Evolutionary conservation across 2,329 filamentous ascomycete genomes (phyloP), one percentile per base, ranked within the genome.

Genomic region (Coniochaeta hoffmannii): DNA sequence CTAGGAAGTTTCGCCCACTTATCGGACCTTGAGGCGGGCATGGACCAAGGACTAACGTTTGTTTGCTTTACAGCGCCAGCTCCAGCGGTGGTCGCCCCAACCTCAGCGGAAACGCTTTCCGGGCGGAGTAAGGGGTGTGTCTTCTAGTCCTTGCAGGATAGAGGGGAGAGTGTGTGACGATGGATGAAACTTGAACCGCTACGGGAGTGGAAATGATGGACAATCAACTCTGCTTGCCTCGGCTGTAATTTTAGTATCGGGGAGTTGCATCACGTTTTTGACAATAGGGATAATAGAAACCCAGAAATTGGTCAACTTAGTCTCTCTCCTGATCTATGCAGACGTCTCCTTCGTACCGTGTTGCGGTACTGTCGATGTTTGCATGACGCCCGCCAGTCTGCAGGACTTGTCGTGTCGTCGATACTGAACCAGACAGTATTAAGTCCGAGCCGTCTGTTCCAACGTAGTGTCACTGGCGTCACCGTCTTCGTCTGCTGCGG

Each of bases 1-100:
- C 69, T 92, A 88, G 80, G 68, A 55, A 65, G 60, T 58, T 41
- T 38, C 15, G 8, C 28, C 22, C 35, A 31, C 11, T 28, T n/a
- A 9, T 14, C 26, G 49, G 19, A 10, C n/a, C n/a, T 51, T 22
- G 49, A 51, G 28, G 28, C 17, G 19, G 28, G 28, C 24, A 12
- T 31, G 49, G 12, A 34, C 49, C 49, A 22, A 51, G 49, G 49
- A 34, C 57, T 61, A 52, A 62, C 53, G 9, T 35, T 17, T 22
- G 15, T 46, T 19, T 11, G 22, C 44, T 50, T 17, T 50, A 44
- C 19, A 65, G 61, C 55, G n/a, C 61, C 52, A 58, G 58, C 55
- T 54, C 59, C 22, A 58, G 57, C 46, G 49, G 50, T 22, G 64
- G 63, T 50, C 61, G 62, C 3, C 61, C 63, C 35, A 51, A 28